Conservation (phyloP, 805 yeast species). For the Lipomyces starkeyi region DNA sequence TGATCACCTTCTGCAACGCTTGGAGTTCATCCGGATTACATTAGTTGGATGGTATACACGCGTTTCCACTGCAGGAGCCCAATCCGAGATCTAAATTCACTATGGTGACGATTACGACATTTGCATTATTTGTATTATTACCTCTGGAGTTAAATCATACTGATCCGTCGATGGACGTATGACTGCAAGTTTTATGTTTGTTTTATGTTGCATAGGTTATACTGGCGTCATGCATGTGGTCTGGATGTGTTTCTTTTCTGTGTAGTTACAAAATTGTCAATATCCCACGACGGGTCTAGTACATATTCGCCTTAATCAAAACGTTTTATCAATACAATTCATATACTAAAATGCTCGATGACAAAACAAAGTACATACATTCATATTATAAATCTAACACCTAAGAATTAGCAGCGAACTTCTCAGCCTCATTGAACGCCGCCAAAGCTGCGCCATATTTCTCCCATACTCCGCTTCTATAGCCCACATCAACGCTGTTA, state of each 20-base stretch:
- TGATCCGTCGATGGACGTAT: not conserved
- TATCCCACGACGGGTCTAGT: not conserved
- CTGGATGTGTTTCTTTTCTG: not conserved
- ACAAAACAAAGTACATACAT: not conserved
- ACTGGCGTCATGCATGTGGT: conserved; percentile 2
- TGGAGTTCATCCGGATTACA: conserved; percentile 17
- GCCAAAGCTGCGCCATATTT: conserved; percentile 29
- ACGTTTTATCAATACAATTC: not conserved
- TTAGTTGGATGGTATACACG: conserved; percentile 20
- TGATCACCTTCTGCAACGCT: conserved; percentile 20
- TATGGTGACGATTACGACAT: conserved; percentile 1
- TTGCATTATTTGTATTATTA: conserved; percentile 1
- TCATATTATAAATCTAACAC: not conserved
- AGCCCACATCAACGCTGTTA: conserved; percentile 34
- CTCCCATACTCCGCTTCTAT: conserved; percentile 36
- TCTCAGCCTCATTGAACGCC: conserved; percentile 30
- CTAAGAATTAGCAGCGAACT: conserved; percentile 10
- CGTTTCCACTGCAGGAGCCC: not conserved
- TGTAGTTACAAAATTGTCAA: not conserved
- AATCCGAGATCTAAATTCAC: not conserved
- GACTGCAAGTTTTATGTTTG: not conserved
- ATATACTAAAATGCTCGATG: not conserved
- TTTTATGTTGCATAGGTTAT: conserved; percentile 1
- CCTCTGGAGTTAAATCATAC: not conserved
- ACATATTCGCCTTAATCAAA: not conserved